phyloP scores from a whole-genome alignment of 1,139 yeast genomes.

The Saccharomyces uvarum region DNA sequence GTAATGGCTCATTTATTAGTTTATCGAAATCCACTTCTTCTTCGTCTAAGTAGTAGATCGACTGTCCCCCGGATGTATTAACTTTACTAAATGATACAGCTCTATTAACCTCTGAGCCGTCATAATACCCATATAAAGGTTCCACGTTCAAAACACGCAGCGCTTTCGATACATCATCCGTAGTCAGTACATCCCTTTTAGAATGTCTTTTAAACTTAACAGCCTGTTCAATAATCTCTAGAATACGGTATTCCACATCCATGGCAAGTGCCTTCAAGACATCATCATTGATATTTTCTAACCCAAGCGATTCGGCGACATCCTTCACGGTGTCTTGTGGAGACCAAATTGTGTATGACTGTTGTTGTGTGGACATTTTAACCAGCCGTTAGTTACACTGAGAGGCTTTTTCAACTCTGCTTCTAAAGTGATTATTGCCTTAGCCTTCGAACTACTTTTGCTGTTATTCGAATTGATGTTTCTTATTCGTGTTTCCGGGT shows the following conservation, averaged over 20 bases:
- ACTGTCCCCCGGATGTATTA: slow-evolving; percentile 42
- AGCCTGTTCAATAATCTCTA: slow-evolving; percentile 92
- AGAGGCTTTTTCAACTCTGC: not conserved
- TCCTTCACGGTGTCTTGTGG: slow-evolving; percentile 95
- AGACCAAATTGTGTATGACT: slow-evolving; percentile 91
- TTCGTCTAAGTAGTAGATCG: slow-evolving; percentile 82
- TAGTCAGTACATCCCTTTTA: slow-evolving; percentile 71
- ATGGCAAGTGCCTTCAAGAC: slow-evolving; percentile 91
- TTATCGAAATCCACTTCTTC: slow-evolving; percentile 91
- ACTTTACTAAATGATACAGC: slow-evolving; percentile 37
- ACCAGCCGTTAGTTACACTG: not conserved
- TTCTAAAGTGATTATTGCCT: not conserved
- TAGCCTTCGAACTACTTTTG: not conserved
- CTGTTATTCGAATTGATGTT: not conserved
- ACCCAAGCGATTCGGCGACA: slow-evolving; percentile 88
- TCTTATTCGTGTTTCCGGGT: not conserved
- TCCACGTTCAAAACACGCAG: slow-evolving; percentile 81
- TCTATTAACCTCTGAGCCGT: slow-evolving; percentile 25
- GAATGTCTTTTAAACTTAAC: slow-evolving; percentile 93
- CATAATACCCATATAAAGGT: slow-evolving; percentile 66
- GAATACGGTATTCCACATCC: slow-evolving; percentile 97
- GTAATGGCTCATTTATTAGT: slow-evolving; percentile 86
- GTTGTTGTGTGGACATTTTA: slow-evolving; percentile 24
- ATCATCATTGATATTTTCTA: slow-evolving; percentile 73
- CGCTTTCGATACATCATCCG: slow-evolving; percentile 77